Evolutionary conservation across 495 filamentous ascomycete species (phyloP).

Genomic region (Staphylotrichum longicolle): DNA sequence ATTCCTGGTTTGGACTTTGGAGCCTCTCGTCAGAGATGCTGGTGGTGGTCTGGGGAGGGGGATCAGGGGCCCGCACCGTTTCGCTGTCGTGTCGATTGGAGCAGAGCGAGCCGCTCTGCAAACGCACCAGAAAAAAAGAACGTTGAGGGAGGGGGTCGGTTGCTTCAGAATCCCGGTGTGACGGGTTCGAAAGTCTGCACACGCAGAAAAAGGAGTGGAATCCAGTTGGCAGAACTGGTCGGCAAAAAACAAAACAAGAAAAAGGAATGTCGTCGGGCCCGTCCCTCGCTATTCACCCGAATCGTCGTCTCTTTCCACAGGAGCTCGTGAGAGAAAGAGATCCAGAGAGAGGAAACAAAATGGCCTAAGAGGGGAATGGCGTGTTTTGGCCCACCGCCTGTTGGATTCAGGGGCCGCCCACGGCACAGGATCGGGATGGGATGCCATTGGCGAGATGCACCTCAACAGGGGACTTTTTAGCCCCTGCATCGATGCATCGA

Average conservation of each 20-base stretch:
- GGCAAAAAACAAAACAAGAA: slow-evolving; percentile 1
- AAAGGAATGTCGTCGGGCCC: slow-evolving; percentile 24
- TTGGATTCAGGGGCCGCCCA: slow-evolving; percentile 30
- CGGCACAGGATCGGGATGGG: slow-evolving; percentile 12
- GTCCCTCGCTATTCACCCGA: not conserved
- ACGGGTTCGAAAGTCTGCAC: slow-evolving; percentile 1
- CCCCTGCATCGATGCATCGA: slow-evolving; percentile 6
- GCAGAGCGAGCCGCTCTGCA: slow-evolving; percentile 25
- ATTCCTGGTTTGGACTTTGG: slow-evolving; percentile 7
- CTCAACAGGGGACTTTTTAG: slow-evolving; percentile 11
- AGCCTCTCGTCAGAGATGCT: slow-evolving; percentile 31
- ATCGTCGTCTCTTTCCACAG: not conserved
- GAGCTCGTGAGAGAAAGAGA: slow-evolving; percentile 1
- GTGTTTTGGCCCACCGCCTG: slow-evolving; percentile 18
- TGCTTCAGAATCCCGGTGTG: slow-evolving; percentile 1
- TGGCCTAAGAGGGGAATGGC: slow-evolving; percentile 8
- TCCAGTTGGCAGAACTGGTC: not conserved
- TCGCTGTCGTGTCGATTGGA: slow-evolving; percentile 29
- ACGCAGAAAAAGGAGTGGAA: slow-evolving; percentile 18
- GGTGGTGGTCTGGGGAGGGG: slow-evolving; percentile 25
- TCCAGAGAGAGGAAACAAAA: slow-evolving; percentile 3
- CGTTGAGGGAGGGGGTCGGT: slow-evolving; percentile 17
- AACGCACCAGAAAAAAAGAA: slow-evolving; percentile 22
- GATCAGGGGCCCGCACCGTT: slow-evolving; percentile 34
- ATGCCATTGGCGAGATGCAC: slow-evolving; percentile 27